Base-by-base conservation (phyloP, 305 asterid species). In the Fraxinus dipetala region DNA sequence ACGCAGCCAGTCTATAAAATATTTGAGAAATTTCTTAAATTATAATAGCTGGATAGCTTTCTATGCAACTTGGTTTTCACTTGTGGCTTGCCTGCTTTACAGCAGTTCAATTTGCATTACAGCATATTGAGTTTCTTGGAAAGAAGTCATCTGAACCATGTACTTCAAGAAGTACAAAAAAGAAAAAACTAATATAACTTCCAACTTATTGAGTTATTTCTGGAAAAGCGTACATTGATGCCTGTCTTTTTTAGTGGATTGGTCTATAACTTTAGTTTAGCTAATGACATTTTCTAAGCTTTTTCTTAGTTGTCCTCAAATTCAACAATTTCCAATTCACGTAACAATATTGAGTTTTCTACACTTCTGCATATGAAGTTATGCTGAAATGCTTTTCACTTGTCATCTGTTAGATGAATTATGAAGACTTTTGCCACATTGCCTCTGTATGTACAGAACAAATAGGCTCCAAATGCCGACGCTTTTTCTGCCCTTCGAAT, bases 391-490 rank as follows among this genome's bases (percentile, higher is more conserved):
- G 40, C 32, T 67, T 31, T 75, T 85, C 70, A 43, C 80, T 77
- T 85, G 78, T 82, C 78, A 80, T 84, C 85, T 81, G 83, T 75
- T 83, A 96, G 99, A 96, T 96, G 99, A 96, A 96, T 84, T 96
- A 96, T 86, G 99, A 96, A 89, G 99, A 96, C 93, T 96, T 96
- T 87, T 96, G 99, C 95, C 98, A 96, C 91, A 96, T 96, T 83
- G 99, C 98, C 87, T 91, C 98, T 3, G 97, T 96, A 81, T 96
- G 99, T 86, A 88, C 98, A 75, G 98, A 94, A 87, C 99, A 96
- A 87, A 96, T 96, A 85, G 99, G 99, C 87, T 91, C 94, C 79
- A 96, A 96, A 89, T 92, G 98, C 84, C 93, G 97, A 76, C 97
- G 98, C 59, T 96, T 96, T 88, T 94, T 96, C 85, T 94, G 98